phyloP scores from a whole-genome alignment of 805 yeast species.

The Citeromyces matritensis region DNA sequence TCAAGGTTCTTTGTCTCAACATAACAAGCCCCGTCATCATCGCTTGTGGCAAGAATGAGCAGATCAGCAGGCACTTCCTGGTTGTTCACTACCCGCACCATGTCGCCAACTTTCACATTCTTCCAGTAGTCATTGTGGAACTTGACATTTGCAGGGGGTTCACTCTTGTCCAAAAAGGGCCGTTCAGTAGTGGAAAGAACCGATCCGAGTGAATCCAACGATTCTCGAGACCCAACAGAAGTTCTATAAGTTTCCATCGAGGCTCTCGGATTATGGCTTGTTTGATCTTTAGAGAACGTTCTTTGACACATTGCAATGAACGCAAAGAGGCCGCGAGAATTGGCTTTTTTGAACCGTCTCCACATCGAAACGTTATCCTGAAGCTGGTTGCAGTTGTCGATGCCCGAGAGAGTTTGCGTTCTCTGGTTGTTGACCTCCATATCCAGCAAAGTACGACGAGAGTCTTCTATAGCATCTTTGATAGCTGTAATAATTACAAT shows the following conservation, averaged over 20 bases:
- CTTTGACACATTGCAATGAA: background rate
- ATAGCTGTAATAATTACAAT: slow-evolving; percentile 63
- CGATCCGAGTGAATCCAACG: too few relatives aligned
- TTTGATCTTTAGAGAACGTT: background rate
- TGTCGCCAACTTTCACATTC: slow-evolving; percentile 60
- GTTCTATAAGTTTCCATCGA: slow-evolving; percentile 12
- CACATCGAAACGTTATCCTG: slow-evolving; percentile 52
- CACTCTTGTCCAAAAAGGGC: background rate
- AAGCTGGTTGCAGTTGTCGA: slow-evolving; percentile 42
- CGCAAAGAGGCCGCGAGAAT: slow-evolving; percentile 4
- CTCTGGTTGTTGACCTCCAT: slow-evolving; percentile 62
- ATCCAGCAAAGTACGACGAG: slow-evolving; percentile 57
- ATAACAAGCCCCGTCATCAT: slow-evolving; percentile 50
- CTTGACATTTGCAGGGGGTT: slow-evolving; percentile 7
- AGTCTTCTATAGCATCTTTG: slow-evolving; percentile 73
- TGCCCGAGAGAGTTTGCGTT: slow-evolving; percentile 46
- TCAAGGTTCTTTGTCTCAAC: slow-evolving; percentile 74
- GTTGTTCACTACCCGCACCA: slow-evolving; percentile 49
- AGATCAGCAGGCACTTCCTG: slow-evolving; percentile 74
- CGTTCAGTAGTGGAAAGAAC: background rate
- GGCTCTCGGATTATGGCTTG: slow-evolving; percentile 9
- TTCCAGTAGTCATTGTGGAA: slow-evolving; percentile 47
- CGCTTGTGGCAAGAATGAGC: slow-evolving; percentile 51
- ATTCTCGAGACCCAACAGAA: slow-evolving; percentile 6
- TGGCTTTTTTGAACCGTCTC: slow-evolving; percentile 51